These are phyloP conservation scores for Aspergillus pseudotamarii DNA, from an alignment of 2,329 filamentous ascomycete genomes.

Conservation along the genomic window DNA sequence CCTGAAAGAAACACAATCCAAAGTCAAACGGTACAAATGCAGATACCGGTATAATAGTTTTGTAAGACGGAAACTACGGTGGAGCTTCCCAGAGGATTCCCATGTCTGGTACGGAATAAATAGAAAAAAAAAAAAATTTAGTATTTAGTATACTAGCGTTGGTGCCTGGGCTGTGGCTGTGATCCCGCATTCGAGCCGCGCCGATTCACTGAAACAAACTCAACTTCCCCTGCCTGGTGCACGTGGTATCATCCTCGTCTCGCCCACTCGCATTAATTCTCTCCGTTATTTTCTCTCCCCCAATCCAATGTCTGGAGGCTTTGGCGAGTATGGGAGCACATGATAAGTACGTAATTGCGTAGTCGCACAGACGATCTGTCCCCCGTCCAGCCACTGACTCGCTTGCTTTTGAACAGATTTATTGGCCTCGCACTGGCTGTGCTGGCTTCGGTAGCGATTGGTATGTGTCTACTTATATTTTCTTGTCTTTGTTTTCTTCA, in stretches of 20 bases:
- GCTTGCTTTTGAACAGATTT: not conserved
- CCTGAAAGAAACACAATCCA: not conserved
- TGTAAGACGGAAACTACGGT: not conserved
- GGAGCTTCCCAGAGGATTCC: not conserved
- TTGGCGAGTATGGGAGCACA: not conserved
- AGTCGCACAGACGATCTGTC: not conserved
- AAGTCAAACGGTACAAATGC: not conserved
- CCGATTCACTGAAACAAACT: not conserved
- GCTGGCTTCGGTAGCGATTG: not conserved
- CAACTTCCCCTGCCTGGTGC: not conserved
- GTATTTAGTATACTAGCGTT: not conserved
- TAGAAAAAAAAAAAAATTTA: not conserved
- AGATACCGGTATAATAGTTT: not conserved
- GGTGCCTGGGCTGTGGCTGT: not conserved
- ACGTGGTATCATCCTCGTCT: not conserved
- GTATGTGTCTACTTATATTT: not conserved
- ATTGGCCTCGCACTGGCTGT: slow-evolving; percentile 4
- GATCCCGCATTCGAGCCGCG: not conserved
- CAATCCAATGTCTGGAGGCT: not conserved
- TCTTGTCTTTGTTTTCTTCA: not conserved
- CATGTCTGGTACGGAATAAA: not conserved
- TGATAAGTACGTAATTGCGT: not conserved
- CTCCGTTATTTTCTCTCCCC: not conserved
- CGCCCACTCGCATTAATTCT: not conserved
- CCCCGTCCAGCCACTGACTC: not conserved